Percentiles rank a stretch among this genome's conserved stretches.
phyloP scores from a whole-genome alignment of 148 eudicot species.

The Polygonum aviculare region DNA sequence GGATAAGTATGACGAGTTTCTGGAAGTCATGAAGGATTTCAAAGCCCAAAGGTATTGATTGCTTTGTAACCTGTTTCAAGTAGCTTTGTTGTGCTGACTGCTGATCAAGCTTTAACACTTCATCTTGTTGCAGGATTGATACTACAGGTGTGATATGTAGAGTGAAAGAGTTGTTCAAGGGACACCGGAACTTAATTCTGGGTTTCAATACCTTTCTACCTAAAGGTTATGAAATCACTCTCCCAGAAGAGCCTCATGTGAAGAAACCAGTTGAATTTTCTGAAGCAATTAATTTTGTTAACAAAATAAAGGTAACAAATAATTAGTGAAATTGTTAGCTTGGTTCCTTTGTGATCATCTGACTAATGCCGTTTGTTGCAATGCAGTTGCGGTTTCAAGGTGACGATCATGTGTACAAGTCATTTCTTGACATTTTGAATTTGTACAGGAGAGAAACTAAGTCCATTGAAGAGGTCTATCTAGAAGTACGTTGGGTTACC shows the following conservation, averaged over 20 bases:
- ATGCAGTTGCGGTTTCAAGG: conserved; percentile 61
- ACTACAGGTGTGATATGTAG: conserved; percentile 57
- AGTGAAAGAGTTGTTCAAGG: conserved; percentile 66
- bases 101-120: conserved; percentile 1
- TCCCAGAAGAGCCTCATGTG: conserved; percentile 27
- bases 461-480: conserved; percentile 44
- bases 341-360: background rate
- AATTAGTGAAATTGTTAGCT: background rate
- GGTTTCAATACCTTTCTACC: conserved; percentile 79
- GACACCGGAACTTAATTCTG: conserved; percentile 54
- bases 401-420: conserved; percentile 50
- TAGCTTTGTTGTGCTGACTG: conserved; percentile 2
- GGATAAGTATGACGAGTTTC: conserved; percentile 57
- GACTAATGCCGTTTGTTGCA: conserved; percentile 11
- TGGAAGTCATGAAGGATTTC: conserved; percentile 72
- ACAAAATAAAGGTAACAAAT: conserved; percentile 60
- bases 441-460: conserved; percentile 49
- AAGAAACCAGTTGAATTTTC: conserved; percentile 71
- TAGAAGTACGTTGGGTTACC: conserved; percentile 34
- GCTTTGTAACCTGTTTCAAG: background rate
- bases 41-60: conserved; percentile 56
- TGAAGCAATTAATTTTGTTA: conserved; percentile 64
- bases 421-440: conserved; percentile 55
- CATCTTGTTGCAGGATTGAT: conserved; percentile 35
- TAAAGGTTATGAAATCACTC: conserved; percentile 53